These are phyloP conservation scores for Venturia nashicola DNA, from an alignment of 2,329 filamentous ascomycete species.

Conservation along the genomic window DNA sequence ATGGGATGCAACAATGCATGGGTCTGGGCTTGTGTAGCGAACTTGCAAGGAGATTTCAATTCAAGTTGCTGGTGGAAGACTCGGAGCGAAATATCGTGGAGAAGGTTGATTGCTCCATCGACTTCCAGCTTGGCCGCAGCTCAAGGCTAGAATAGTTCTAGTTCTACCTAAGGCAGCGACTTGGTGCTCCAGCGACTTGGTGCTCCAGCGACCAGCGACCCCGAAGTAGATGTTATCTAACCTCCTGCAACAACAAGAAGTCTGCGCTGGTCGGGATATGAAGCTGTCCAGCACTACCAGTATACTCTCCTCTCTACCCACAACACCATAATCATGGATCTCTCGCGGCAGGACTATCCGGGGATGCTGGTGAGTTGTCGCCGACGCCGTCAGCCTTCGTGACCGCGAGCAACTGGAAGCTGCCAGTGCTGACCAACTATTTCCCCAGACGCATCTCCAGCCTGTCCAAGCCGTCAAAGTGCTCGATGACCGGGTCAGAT, in stretches of 20 bases:
- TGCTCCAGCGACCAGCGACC: not conserved
- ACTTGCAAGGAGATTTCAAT: no score
- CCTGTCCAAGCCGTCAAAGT: conserved; percentile 70
- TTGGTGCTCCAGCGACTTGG: not conserved
- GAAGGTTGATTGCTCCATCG: not conserved
- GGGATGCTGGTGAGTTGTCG: conserved; percentile 70
- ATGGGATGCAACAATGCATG: no score
- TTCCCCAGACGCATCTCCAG: conserved; percentile 59
- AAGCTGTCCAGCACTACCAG: not conserved
- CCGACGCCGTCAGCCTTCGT: conserved; percentile 8
- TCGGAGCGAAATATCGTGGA: not conserved
- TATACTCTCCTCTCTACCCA: not conserved
- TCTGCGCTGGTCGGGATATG: conserved; percentile 3
- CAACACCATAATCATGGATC: conserved; percentile 33
- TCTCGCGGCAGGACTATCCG: conserved; percentile 83
- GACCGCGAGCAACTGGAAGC: not conserved
- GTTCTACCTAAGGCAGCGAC: no score
- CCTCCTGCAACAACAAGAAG: not conserved
- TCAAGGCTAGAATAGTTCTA: no score
- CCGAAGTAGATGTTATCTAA: not conserved
- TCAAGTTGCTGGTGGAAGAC: not conserved
- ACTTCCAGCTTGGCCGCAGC: no score
- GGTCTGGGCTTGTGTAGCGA: no score
- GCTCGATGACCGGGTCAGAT: conserved; percentile 75
- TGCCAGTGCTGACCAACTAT: conserved; percentile 10